Conservation (phyloP, 192 early-diverging fungal species). For the Backusella macrospora region DNA sequence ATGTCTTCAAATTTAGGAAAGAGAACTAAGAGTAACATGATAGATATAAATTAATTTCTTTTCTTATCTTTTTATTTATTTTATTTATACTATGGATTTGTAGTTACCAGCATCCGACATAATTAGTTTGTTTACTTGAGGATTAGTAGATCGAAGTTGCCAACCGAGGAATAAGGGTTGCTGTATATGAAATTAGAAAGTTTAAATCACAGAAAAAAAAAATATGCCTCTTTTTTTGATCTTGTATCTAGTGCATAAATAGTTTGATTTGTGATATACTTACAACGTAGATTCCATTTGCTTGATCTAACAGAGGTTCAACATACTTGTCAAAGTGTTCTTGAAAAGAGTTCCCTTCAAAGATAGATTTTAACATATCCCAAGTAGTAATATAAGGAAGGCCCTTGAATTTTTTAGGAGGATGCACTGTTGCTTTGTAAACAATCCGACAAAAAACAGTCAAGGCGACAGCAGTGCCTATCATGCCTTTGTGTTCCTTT, state of each 20-base stretch:
- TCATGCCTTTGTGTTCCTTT: not conserved
- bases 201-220: not conserved
- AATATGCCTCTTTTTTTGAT: not conserved
- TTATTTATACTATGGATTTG: not conserved
- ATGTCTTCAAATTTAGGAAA: not conserved
- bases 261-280: not conserved
- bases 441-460: not conserved
- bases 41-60: not conserved
- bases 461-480: slow-evolving; percentile 1
- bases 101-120: slow-evolving; percentile 8
- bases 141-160: slow-evolving; percentile 2
- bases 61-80: not conserved
- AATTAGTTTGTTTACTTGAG: not conserved
- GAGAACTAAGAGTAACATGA: not conserved
- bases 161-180: not conserved
- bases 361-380: not conserved
- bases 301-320: not conserved
- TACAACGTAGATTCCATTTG: slow-evolving; percentile 4
- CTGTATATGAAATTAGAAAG: not conserved
- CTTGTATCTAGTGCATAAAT: too few relatives aligned
- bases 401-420: not conserved
- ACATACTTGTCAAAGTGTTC: not conserved
- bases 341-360: not conserved
- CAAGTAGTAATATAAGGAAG: not conserved
- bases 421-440: not conserved